A percentile compares a stretch with the other conserved stretches of the same genome.
Conservation (phyloP, 1,284 basidiomycete genomes). For the Sanghuangporus sanghuang region DNA sequence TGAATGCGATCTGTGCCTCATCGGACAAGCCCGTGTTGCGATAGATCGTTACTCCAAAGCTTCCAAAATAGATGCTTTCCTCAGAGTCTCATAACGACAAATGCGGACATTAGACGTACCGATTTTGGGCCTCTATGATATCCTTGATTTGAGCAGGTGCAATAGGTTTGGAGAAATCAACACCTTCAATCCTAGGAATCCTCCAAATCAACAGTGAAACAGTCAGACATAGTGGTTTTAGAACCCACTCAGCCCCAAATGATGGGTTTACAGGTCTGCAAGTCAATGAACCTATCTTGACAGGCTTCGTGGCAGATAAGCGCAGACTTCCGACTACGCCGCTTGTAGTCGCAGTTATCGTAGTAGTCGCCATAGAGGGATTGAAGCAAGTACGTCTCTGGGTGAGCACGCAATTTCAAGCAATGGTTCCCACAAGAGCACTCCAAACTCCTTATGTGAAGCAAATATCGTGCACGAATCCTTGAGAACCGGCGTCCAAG, state of each 20-base stretch:
- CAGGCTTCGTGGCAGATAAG: not conserved
- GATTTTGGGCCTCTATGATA: constrained; percentile 17
- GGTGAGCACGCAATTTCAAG: not conserved
- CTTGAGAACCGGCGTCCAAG: not conserved
- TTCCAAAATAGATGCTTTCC: not conserved
- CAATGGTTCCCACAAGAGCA: not conserved
- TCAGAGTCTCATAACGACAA: not conserved
- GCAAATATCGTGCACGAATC: not conserved
- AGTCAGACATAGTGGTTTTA: not conserved
- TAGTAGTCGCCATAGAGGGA: not conserved
- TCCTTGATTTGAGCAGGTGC: constrained; percentile 13
- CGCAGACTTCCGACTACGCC: not conserved
- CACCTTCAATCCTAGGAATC: constrained; percentile 19
- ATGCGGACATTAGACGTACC: not conserved
- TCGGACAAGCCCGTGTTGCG: constrained; percentile 24
- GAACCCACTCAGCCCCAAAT: constrained; percentile 21
- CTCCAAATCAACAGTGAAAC: no score
- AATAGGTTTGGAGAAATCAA: constrained; percentile 22
- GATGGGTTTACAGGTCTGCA: constrained; percentile 22
- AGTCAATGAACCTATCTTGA: constrained; percentile 20
- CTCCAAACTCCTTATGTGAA: not conserved
- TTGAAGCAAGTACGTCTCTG: not conserved
- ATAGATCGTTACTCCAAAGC: constrained; percentile 26
- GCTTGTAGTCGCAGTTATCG: not conserved
- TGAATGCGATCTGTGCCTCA: constrained; percentile 22